Evolutionary conservation across 306 rosid species (phyloP).

Genomic region (Prunus mume): DNA sequence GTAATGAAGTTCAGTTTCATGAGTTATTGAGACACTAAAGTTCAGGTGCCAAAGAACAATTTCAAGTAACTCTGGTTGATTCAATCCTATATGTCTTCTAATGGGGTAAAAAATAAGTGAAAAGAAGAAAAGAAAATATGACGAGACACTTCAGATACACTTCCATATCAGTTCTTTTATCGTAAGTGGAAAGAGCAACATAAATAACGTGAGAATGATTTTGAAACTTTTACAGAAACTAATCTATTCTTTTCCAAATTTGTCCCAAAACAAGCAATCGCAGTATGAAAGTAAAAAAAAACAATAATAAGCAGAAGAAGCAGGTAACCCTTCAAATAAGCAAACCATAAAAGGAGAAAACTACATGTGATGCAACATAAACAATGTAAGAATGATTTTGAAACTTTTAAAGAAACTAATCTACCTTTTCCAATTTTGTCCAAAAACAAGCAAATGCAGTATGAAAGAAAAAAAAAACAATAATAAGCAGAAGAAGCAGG

Average conservation of each 20-base stretch:
- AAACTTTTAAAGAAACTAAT: not conserved
- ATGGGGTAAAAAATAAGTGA: not conserved
- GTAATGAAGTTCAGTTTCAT: not conserved
- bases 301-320: too few species aligned
- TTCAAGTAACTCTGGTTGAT: not conserved
- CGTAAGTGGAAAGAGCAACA: not conserved
- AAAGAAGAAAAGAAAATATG: not conserved
- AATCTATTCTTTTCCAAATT: conserved; percentile 1
- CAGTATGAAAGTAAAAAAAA: too few species aligned
- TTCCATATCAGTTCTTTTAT: not conserved
- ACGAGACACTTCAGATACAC: not conserved
- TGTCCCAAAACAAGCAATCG: not conserved
- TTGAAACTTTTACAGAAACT: not conserved
- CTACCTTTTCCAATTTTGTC: not conserved
- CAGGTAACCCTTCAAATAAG: too few species aligned
- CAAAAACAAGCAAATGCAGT: not conserved
- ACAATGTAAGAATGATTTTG: not conserved
- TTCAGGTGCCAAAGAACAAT: not conserved
- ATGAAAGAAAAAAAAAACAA: not conserved
- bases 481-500: too few species aligned
- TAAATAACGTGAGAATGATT: not conserved
- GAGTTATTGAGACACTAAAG: not conserved
- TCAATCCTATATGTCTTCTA: not conserved
- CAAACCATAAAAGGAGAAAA: not conserved
- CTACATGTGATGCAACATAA: not conserved